Percentiles rank a stretch among this genome's conserved stretches.
phyloP scores from a whole-genome alignment of 352 stramenopile genomes.

The Globisporangium paddicum region DNA sequence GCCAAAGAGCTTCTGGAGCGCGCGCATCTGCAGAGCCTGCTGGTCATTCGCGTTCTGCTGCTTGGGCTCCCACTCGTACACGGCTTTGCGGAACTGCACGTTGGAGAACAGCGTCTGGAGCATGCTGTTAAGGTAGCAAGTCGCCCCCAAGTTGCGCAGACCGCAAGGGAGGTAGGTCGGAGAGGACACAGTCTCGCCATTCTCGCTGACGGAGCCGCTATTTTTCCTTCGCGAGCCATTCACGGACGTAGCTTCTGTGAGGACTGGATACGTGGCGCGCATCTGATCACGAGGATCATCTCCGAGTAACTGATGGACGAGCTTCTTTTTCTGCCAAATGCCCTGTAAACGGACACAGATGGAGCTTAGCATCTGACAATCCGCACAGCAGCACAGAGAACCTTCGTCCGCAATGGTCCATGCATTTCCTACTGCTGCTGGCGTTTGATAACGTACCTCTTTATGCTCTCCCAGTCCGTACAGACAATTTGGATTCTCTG shows the following conservation, averaged over 20 bases:
- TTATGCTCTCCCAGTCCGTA: conserved; percentile 78
- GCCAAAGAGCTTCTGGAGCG: conserved; percentile 80
- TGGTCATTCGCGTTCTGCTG: conserved; percentile 32
- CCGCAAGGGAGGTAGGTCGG: conserved; percentile 34
- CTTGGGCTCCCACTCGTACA: conserved; percentile 81
- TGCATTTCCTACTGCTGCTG: not conserved
- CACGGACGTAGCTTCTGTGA: not conserved
- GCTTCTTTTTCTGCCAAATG: conserved; percentile 57
- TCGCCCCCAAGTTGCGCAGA: conserved; percentile 83
- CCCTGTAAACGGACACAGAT: conserved; percentile 23
- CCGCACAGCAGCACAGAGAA: not conserved
- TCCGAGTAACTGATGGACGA: conserved; percentile 51
- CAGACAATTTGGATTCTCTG: conserved; percentile 83
- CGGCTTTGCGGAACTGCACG: conserved; percentile 55
- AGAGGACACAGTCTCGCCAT: not conserved
- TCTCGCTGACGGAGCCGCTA: conserved; percentile 1
- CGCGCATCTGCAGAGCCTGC: conserved; percentile 67
- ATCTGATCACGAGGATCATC: conserved; percentile 59
- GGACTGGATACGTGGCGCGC: conserved; percentile 22
- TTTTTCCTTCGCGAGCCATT: conserved; percentile 7
- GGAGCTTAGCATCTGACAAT: not conserved
- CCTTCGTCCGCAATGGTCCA: not conserved
- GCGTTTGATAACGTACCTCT: conserved; percentile 24
- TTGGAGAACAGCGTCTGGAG: conserved; percentile 82
- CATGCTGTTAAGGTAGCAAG: conserved; percentile 88